Evolutionary conservation across 2,329 filamentous ascomycete genomes (phyloP).

Genomic region (Alternaria triticina): DNA sequence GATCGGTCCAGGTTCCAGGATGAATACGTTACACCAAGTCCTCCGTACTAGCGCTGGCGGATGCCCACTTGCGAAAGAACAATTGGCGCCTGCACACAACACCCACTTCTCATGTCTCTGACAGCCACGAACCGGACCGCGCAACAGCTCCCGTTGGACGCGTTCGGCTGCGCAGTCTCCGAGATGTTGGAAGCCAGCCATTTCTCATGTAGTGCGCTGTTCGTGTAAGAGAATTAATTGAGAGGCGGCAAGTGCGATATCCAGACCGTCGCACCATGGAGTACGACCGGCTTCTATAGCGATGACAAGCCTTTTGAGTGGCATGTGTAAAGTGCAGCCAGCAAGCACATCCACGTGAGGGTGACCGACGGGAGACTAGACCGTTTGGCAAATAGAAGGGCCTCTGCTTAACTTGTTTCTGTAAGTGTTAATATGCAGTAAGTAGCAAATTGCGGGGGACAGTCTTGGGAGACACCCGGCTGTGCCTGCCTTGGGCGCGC

Average conservation of each 20-base stretch:
- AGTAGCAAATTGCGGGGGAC: slow-evolving; percentile 23
- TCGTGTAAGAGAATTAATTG: slow-evolving; percentile 19
- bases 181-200: slow-evolving; percentile 17
- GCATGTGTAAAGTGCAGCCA: slow-evolving; percentile 13
- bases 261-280: slow-evolving; percentile 11
- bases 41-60: slow-evolving; percentile 23
- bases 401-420: slow-evolving; percentile 21
- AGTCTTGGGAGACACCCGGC: slow-evolving; percentile 13
- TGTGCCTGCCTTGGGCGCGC: slow-evolving; percentile 19
- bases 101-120: slow-evolving; percentile 11
- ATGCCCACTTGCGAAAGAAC: slow-evolving; percentile 10
- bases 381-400: slow-evolving; percentile 20
- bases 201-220: slow-evolving; percentile 7
- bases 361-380: slow-evolving; percentile 16
- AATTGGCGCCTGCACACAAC: slow-evolving; percentile 22
- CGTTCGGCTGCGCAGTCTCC: neutral
- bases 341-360: slow-evolving; percentile 21
- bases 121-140: slow-evolving; percentile 14
- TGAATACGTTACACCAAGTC: slow-evolving; percentile 26
- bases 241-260: slow-evolving; percentile 5
- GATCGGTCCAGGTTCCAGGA: slow-evolving; percentile 20
- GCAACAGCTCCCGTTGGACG: slow-evolving; percentile 1
- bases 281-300: slow-evolving; percentile 3
- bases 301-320: neutral
- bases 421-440: slow-evolving; percentile 25